Evolutionary conservation across 2,329 filamentous ascomycete species (phyloP).

Genomic region (Penicillium sp.): DNA sequence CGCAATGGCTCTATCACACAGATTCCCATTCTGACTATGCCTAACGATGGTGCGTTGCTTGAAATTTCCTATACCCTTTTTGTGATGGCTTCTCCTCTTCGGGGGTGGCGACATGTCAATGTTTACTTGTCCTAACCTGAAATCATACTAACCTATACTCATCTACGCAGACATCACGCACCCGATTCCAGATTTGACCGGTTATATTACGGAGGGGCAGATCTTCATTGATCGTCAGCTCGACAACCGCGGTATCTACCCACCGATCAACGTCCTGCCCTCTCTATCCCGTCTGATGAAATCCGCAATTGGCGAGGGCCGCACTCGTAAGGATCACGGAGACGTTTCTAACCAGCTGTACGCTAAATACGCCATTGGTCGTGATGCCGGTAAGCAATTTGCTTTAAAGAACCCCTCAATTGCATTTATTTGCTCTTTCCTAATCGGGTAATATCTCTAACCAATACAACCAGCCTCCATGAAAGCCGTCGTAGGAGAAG

Average conservation of each 20-base stretch:
- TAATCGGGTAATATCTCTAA: too few relatives aligned
- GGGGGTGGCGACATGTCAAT: too few relatives aligned
- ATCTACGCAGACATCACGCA: conserved; percentile 58
- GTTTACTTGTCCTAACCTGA: too few relatives aligned
- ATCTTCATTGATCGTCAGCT: conserved; percentile 95
- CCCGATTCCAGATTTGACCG: conserved; percentile 96
- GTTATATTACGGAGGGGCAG: conserved; percentile 98
- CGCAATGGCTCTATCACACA: conserved; percentile 98
- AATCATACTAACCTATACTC: too few relatives aligned
- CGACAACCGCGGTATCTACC: conserved; percentile 96
- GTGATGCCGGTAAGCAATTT: conserved; percentile 65
- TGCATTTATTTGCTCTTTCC: too few relatives aligned
- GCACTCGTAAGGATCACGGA: conserved; percentile 93
- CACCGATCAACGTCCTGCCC: conserved; percentile 96
- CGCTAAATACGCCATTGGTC: conserved; percentile 98
- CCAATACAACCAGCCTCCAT: conserved; percentile 61
- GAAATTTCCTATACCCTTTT: too few relatives aligned
- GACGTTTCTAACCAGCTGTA: conserved; percentile 99
- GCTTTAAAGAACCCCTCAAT: neutral
- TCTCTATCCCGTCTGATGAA: conserved; percentile 99
- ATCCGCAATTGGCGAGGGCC: conserved; percentile 95
- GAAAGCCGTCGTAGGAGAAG: conserved; percentile 99
- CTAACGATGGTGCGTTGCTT: conserved; percentile 72
- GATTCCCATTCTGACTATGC: conserved; percentile 98
- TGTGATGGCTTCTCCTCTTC: too few relatives aligned